Conservation (phyloP, 1,284 basidiomycete species). For the Heterobasidion irregulare region DNA sequence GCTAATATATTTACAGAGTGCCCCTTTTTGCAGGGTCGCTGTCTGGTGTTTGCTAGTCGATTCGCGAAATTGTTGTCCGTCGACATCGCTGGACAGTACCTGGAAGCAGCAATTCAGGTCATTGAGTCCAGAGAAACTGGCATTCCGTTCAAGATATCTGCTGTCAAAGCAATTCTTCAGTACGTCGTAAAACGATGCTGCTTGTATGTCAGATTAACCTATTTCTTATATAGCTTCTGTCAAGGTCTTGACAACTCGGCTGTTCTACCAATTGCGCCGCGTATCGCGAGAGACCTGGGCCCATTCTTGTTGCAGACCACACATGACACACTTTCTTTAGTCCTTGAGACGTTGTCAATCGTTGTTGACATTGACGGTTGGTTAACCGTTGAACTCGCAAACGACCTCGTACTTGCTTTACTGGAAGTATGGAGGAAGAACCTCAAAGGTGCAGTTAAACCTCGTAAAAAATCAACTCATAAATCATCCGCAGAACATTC, state of each 20-base stretch:
- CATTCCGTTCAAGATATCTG: slow-evolving; percentile 88
- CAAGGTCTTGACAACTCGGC: slow-evolving; percentile 50
- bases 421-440: slow-evolving; percentile 81
- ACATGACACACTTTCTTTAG: slow-evolving; percentile 86
- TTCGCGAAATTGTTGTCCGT: slow-evolving; percentile 71
- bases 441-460: slow-evolving; percentile 56
- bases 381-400: slow-evolving; percentile 58
- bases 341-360: slow-evolving; percentile 80
- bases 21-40: slow-evolving; percentile 90
- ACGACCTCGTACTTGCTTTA: slow-evolving; percentile 53
- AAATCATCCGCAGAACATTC: neutral
- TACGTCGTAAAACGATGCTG: slow-evolving; percentile 26
- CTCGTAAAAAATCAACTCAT: neutral
- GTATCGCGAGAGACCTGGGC: slow-evolving; percentile 78
- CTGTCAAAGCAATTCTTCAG: slow-evolving; percentile 89
- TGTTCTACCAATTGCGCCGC: slow-evolving; percentile 57
- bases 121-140: slow-evolving; percentile 68
- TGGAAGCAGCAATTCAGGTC: slow-evolving; percentile 79
- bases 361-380: slow-evolving; percentile 72
- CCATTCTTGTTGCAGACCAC: slow-evolving; percentile 77
- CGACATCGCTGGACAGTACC: slow-evolving; percentile 72
- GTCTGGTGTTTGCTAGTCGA: slow-evolving; percentile 92
- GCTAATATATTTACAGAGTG: slow-evolving; percentile 37
- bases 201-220: neutral
- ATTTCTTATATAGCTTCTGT: slow-evolving; percentile 46